Percentiles rank a stretch among this genome's conserved stretches.
These are phyloP conservation scores for Epithele typhae DNA, from an alignment of 768 basidiomycete genomes.

Conservation along the genomic window DNA sequence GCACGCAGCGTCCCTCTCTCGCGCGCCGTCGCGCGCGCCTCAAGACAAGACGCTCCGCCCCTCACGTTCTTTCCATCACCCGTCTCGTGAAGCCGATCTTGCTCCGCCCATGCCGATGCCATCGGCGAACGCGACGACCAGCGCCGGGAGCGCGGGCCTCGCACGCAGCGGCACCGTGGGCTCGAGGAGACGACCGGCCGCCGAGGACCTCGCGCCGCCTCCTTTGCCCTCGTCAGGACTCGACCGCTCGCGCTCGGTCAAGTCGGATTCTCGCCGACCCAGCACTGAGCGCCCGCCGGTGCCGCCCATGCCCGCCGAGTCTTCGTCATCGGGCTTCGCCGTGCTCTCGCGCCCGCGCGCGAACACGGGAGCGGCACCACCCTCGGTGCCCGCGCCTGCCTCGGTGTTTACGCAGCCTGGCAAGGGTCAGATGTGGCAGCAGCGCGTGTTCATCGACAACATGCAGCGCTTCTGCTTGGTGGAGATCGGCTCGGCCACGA, in stretches of 20 bases:
- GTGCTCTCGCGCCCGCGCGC: slow-evolving; percentile 18
- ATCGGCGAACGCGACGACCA: slow-evolving; percentile 1
- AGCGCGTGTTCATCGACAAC: slow-evolving; percentile 74
- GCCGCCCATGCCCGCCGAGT: slow-evolving; percentile 6
- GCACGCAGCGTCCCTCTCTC: slow-evolving; percentile 7
- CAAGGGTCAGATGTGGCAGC: slow-evolving; percentile 39
- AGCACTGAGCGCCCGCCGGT: slow-evolving; percentile 16
- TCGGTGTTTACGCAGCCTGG: slow-evolving; percentile 15
- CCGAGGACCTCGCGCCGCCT: slow-evolving; percentile 5
- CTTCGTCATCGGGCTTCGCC: too few species aligned
- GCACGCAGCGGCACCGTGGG: slow-evolving; percentile 5
- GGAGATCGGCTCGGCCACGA: slow-evolving; percentile 62
- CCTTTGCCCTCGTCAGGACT: slow-evolving; percentile 24
- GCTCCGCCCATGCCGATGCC: slow-evolving; percentile 21
- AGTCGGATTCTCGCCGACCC: slow-evolving; percentile 18
- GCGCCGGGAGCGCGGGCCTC: slow-evolving; percentile 2
- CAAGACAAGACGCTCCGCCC: slow-evolving; percentile 34
- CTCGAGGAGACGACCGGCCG: slow-evolving; percentile 3
- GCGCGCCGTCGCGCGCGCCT: slow-evolving; percentile 18
- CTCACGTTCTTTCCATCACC: slow-evolving; percentile 60
- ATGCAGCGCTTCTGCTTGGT: slow-evolving; percentile 74
- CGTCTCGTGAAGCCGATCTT: slow-evolving; percentile 26
- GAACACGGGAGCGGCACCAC: slow-evolving; percentile 20
- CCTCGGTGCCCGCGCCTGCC: slow-evolving; percentile 25
- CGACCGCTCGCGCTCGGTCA: slow-evolving; percentile 15